Base-by-base conservation (phyloP, 805 yeast genomes). In the Metschnikowia peoriensis region DNA sequence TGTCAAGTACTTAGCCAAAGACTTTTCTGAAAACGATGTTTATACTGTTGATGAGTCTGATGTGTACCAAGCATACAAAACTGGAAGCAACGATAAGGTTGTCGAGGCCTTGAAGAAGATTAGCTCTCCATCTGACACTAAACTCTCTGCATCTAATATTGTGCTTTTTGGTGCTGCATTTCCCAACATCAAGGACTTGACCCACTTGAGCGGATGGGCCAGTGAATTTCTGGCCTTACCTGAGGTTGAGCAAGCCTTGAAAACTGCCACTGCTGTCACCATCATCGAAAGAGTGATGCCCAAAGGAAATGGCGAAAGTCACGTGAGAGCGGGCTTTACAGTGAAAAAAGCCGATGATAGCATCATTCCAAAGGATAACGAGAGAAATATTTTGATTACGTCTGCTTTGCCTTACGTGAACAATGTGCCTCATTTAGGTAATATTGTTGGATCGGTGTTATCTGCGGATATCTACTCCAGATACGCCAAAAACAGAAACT, bases 391-490 rank as follows among this genome's bases (percentile, higher is more conserved):
- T 51, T 75, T 94, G 61, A 85, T 94, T 66, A 93, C 98, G 1
- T 92, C 98, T 28, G 98, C 99, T 35, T 81, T 94, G 64, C 99
- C 99, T 10, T 94, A 94, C 63, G 99, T 94, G 50, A 94, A 94
- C 75, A 94, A 94, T 66, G 99, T 94, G 48, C 99, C 99, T 43
- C 99, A 94, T 73, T 79, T 94, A 68, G 99, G 99, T 65, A 94
- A 94, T 75, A 91, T 94, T 61, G 84, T 94, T 51, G 99, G 99
- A 7, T 88, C 96, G 34, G 97, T 93, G 38, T 79, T 94, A 58
- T 83, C 91, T 53, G 99, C 99, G 35, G 99, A 94, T 74, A 89
- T 93, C 57, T 94, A 82, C 71, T 80, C 97, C 51, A 84, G 98
- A 66, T 94, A 89, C 71, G 83, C 88, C 68, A 92, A 91, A 71